Base-by-base conservation (phyloP, 768 basidiomycete species). In the Kwoniella mangroviensis region DNA sequence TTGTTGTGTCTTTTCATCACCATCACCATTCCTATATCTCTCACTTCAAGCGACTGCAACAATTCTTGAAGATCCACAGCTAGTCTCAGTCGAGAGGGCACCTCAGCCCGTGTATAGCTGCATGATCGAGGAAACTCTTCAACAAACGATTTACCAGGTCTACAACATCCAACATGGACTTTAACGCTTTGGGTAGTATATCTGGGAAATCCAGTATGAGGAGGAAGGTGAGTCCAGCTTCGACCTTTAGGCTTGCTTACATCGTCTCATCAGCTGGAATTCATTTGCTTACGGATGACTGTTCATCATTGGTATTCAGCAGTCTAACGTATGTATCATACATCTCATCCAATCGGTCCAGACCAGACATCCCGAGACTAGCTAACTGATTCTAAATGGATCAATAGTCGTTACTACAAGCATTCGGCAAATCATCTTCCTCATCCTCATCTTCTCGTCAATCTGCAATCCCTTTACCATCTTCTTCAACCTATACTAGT, bases 171-270 rank as follows among this genome's bases (percentile, higher is more conserved):
- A 73, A 15, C 54, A 73, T 73, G 72, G 72, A 73, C 22, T 73
- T 73, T 26, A 62, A 64, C 34, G 59, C 70, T 59, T 45, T 71
- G 21, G 45, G 61, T 19, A 52, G 69, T 55, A 67, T 59, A n/a
- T 64, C 63, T n/a, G 63, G 63, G 26, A 73, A 73, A 53, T 45
- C 58, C 4, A 73, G 72, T 57, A 73, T 73, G 72, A 55, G 65
- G 59, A 28, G 68, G 21, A 73, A 73, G 68, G 72, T 73, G 61
- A 42, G 72, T 73, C 43, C 7, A 26, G 12, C 21, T 26, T 52
- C 7, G 9, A 21, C 34, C 34, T 7, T 34, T 34, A 7, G 9
- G 3, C 34, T 34, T 34, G 34, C 34, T 34, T 34, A 4, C 34
- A 4, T 34, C 34, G 9, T 34, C 9, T 1, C 9, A 5, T 34